Evolutionary conservation across 2,329 filamentous ascomycete genomes (phyloP).

Genomic region (Diaporthe citriasiana): DNA sequence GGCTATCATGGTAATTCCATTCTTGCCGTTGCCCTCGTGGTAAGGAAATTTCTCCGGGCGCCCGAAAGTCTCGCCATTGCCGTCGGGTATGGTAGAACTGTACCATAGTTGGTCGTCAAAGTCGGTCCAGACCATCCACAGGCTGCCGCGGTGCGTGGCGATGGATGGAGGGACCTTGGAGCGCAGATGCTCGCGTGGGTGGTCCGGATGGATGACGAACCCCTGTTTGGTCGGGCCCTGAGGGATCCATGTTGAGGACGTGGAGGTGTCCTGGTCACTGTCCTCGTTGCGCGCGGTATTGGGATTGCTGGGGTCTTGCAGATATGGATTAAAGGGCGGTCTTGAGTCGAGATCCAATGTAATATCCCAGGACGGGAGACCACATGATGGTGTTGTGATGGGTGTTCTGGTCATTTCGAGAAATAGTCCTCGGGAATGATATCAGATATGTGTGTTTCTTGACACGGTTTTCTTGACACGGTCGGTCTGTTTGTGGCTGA

Average conservation of each 20-base stretch:
- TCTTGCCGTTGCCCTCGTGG: constrained; percentile 33
- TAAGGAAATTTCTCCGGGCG: constrained; percentile 48
- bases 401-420: constrained; percentile 11
- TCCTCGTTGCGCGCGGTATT: not conserved
- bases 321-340: constrained; percentile 8
- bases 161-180: constrained; percentile 53
- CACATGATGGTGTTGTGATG: not conserved
- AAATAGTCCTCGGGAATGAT: not conserved
- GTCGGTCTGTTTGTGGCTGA: not conserved
- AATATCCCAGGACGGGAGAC: constrained; percentile 17
- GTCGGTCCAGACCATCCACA: constrained; percentile 54
- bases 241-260: constrained; percentile 48
- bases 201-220: constrained; percentile 45
- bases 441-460: not conserved
- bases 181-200: constrained; percentile 47
- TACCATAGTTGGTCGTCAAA: constrained; percentile 51
- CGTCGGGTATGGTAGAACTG: constrained; percentile 48
- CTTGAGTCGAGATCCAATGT: constrained; percentile 2
- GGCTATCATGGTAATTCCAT: constrained; percentile 51
- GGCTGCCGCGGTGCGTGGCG: constrained; percentile 52
- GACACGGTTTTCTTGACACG: not conserved
- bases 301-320: constrained; percentile 3
- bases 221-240: constrained; percentile 49
- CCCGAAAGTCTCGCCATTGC: constrained; percentile 46
- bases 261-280: not conserved